Conservation (phyloP, 169 alveolate genomes). For the Eimeria nieschulzi region DNA sequence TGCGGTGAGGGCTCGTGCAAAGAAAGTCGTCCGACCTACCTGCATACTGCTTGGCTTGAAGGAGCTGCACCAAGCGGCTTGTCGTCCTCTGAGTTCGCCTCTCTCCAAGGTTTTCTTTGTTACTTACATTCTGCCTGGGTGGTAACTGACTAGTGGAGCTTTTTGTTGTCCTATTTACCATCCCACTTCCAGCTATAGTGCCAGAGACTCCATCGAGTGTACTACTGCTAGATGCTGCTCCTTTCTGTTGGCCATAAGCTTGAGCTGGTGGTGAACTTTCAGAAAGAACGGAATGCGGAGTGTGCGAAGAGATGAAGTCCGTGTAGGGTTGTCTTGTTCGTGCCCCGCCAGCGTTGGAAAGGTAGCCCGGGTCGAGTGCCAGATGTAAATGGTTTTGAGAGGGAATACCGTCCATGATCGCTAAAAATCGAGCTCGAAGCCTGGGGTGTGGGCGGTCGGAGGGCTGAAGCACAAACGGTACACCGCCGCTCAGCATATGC, state of each 20-base stretch:
- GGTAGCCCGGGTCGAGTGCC: not conserved
- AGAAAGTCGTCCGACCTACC: not conserved
- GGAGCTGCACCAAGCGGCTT: not conserved
- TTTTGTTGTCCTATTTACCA: too few relatives aligned
- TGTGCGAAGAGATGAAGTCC: slow-evolving; percentile 68
- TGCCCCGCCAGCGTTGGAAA: not conserved
- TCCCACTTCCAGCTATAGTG: too few relatives aligned
- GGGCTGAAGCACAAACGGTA: slow-evolving; percentile 20
- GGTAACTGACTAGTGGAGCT: too few relatives aligned
- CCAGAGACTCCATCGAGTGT: too few relatives aligned
- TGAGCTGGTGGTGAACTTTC: slow-evolving; percentile 7
- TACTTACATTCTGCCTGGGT: too few relatives aligned
- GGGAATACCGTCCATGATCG: slow-evolving; percentile 60
- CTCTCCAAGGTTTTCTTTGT: not conserved
- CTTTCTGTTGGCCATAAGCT: too few relatives aligned
- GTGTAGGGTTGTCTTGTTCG: slow-evolving; percentile 51
- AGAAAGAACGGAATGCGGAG: slow-evolving; percentile 62
- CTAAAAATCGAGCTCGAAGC: slow-evolving; percentile 50
- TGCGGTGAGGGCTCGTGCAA: too few relatives aligned
- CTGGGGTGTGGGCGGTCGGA: slow-evolving; percentile 69
- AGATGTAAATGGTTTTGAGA: slow-evolving; percentile 14
- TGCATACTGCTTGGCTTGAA: not conserved
- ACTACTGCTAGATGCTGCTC: too few relatives aligned
- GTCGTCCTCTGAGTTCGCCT: not conserved
- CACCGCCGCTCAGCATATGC: not conserved